phyloP scores from a whole-genome alignment of 1,139 yeast genomes.

The Candida pseudoviswanathii region DNA sequence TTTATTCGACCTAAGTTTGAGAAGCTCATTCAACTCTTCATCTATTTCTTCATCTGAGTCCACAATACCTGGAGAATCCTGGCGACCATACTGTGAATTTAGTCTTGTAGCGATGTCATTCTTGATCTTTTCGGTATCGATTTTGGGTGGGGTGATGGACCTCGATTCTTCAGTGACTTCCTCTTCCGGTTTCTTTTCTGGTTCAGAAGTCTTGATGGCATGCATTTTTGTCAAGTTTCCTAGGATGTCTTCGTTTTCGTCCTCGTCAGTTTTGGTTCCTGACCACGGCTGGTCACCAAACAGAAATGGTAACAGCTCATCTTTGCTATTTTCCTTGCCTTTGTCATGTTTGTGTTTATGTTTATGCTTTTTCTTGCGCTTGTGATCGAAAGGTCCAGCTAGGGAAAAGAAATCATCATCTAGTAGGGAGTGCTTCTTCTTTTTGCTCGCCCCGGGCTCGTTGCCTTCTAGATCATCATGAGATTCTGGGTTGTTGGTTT shows the following conservation, averaged over 20 bases:
- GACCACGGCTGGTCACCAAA: neutral
- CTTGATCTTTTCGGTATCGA: conserved; percentile 16
- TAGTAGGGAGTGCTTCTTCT: conserved; percentile 12
- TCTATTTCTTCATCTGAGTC: conserved; percentile 14
- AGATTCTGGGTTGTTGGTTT: neutral
- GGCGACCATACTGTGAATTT: conserved; percentile 6
- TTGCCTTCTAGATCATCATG: neutral
- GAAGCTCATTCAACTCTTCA: conserved; percentile 9
- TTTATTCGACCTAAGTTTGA: neutral
- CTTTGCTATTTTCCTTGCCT: neutral
- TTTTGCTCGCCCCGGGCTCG: neutral
- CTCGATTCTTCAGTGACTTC: conserved; percentile 1
- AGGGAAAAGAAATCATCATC: conserved; percentile 38
- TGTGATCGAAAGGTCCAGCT: conserved; percentile 17
- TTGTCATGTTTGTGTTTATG: conserved; percentile 12
- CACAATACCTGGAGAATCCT: conserved; percentile 2
- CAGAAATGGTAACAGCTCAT: neutral
- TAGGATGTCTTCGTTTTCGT: neutral
- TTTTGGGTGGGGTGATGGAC: conserved; percentile 16
- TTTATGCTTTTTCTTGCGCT: conserved; percentile 25
- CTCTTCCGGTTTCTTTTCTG: neutral
- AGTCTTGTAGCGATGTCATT: conserved; percentile 11
- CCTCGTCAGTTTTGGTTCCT: neutral
- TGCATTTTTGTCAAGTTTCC: neutral
- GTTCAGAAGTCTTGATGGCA: neutral